A percentile compares a stretch with the other conserved stretches of the same genome.
phyloP scores from a whole-genome alignment of 2,329 filamentous ascomycete genomes.

The Fusarium sp. region DNA sequence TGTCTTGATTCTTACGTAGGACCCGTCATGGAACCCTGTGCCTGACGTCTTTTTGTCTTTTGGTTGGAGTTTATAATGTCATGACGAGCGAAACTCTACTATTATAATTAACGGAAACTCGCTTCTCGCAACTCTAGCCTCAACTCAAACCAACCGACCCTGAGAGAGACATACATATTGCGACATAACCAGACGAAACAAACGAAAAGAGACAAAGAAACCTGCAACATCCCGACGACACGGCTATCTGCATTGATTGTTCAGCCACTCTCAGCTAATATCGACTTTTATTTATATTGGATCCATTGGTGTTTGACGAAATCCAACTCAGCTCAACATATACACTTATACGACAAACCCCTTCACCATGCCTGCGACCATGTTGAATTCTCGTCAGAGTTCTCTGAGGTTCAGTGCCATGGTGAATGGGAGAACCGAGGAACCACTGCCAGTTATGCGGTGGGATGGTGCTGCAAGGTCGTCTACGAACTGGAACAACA shows the following conservation, averaged over 20 bases:
- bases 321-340: background rate
- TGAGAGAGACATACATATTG: conserved; percentile 15
- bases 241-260: conserved; percentile 29
- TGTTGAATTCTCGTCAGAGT: conserved; percentile 29
- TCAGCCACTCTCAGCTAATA: conserved; percentile 13
- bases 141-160: background rate
- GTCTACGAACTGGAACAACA: conserved; percentile 59
- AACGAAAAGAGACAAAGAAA: conserved; percentile 21
- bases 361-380: conserved; percentile 3
- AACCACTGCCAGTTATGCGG: conserved; percentile 52
- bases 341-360: conserved; percentile 7
- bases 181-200: conserved; percentile 6
- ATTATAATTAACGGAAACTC: background rate
- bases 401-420: conserved; percentile 46
- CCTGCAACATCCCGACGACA: conserved; percentile 38
- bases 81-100: conserved; percentile 17
- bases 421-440: conserved; percentile 44
- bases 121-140: background rate
- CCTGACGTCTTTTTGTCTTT: conserved; percentile 21
- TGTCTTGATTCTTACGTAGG: conserved; percentile 16
- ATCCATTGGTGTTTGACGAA: background rate
- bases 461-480: conserved; percentile 64
- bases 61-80: background rate
- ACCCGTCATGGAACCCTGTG: conserved; percentile 37
- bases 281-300: conserved; percentile 2